phyloP scores from a whole-genome alignment of 139 green algal species.

The Diplosphaera chodatii region DNA sequence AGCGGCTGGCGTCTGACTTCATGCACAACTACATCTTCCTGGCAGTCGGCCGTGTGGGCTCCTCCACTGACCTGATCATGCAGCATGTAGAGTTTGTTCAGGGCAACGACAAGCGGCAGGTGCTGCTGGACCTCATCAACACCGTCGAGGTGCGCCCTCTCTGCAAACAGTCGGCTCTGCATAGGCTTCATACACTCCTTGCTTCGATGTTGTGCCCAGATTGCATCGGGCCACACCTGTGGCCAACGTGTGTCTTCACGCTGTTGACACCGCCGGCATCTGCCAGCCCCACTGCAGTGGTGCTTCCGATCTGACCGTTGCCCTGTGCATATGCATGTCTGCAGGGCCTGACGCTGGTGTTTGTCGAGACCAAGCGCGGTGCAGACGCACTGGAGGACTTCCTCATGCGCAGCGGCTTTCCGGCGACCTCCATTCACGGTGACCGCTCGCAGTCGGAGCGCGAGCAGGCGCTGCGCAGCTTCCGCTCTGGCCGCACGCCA shows the following conservation, averaged over 20 bases:
- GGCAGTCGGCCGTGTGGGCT: slow-evolving; percentile 88
- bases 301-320: too few species aligned
- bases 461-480: slow-evolving; percentile 65
- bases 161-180: not conserved
- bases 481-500: slow-evolving; percentile 74
- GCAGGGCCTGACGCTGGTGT: slow-evolving; percentile 89
- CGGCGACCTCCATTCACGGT: slow-evolving; percentile 92
- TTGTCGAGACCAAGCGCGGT: slow-evolving; percentile 96
- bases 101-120: slow-evolving; percentile 76
- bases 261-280: too few species aligned
- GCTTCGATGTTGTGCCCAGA: not conserved
- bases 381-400: slow-evolving; percentile 94
- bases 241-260: too few species aligned
- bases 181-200: not conserved
- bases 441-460: slow-evolving; percentile 86
- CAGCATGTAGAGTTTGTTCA: slow-evolving; percentile 86
- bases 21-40: slow-evolving; percentile 98
- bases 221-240: too few species aligned
- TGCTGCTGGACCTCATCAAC: slow-evolving; percentile 90
- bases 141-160: slow-evolving; percentile 58
- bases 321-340: too few species aligned
- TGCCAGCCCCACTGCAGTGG: too few species aligned
- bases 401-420: slow-evolving; percentile 73
- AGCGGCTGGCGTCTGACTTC: slow-evolving; percentile 91
- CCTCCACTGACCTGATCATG: slow-evolving; percentile 92